Base-by-base conservation (phyloP, 2,329 filamentous ascomycete species). In the Tolypocladium ovalisporum region DNA sequence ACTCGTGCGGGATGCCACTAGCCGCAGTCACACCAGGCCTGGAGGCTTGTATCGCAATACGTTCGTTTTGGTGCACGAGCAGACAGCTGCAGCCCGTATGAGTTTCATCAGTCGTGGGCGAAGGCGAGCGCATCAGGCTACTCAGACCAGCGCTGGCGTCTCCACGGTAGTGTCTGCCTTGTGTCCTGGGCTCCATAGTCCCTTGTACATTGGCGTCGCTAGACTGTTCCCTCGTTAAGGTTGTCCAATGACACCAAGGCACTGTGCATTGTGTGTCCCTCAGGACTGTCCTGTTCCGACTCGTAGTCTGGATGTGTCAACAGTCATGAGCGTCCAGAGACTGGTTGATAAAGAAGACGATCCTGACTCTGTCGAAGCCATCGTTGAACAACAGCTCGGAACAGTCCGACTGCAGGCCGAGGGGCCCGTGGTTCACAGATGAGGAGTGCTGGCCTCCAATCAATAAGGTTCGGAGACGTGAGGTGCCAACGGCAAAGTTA, bases 371-470 rank as follows among this genome's bases (percentile, higher is more conserved):
- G 34, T 73, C 68, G 4, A 69, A 58, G 9, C 70, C 71, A 12
- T 63, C 66, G 42, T 71, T 63, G 27, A 73, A 56, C 52, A 72
- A 73, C 0, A 71, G 63, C 55, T 73, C 71, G 1, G 71, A 57
- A 3, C 83, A 86, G 66, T 87, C 84, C 63, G 83, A 86, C 63
- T 85, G 80, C 1, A 77, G 63, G 6, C 78, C 83, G 3, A 79
- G 73, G 2, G 82, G 70, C 19, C 78, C 80, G 52, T 76, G 68
- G 58, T 76, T 70, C 3, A 79, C 76, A 64, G 86, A 85, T 66
- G 86, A 86, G 57, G 79, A 39, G 32, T 1, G 59, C 61, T 2
- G 64, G 59, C 0, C 74, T 80, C 85, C 84, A 88, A 9, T 76
- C 68, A 52, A 75, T 81, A 8, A 87, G 70, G 63, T 87, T 75